phyloP scores from a whole-genome alignment of 2,329 filamentous ascomycete species.

The Aspergillus eucalypticola region DNA sequence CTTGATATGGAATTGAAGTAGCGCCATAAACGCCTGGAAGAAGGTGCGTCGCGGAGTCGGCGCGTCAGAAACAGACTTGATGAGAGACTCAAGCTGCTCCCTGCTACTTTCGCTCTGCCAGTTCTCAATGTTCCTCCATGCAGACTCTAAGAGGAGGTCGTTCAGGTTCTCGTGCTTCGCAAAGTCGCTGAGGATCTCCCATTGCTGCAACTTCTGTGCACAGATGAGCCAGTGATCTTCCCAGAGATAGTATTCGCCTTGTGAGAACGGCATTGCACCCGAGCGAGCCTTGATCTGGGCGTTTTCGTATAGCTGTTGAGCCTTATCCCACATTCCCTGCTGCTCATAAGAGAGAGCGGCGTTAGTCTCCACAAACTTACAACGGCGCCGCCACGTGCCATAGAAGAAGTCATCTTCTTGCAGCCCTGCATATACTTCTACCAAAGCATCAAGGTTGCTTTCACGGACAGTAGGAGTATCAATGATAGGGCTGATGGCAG shows the following conservation, averaged over 20 bases:
- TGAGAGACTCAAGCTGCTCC: conserved; percentile 86
- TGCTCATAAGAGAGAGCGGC: conserved; percentile 97
- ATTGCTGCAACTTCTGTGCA: conserved; percentile 96
- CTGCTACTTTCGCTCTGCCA: conserved; percentile 86
- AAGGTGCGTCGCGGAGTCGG: conserved; percentile 91
- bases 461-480: conserved; percentile 84
- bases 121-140: conserved; percentile 92
- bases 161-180: conserved; percentile 99
- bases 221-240: conserved; percentile 99
- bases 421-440: conserved; percentile 85
- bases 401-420: conserved; percentile 98
- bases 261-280: conserved; percentile 92
- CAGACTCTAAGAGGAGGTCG: conserved; percentile 89
- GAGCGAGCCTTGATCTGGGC: conserved; percentile 97
- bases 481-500: conserved; percentile 77
- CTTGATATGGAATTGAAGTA: conserved; percentile 91
- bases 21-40: conserved; percentile 97
- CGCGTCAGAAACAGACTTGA: conserved; percentile 96
- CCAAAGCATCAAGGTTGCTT: conserved; percentile 92
- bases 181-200: conserved; percentile 96
- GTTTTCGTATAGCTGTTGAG: conserved; percentile 92
- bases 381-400: conserved; percentile 90
- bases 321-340: conserved; percentile 99
- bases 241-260: conserved; percentile 98
- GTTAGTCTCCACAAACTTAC: conserved; percentile 96